Evolutionary conservation across 2,329 filamentous ascomycete species (phyloP), one percentile per base, ranked within the genome.

Genomic region (Fusarium continuum): DNA sequence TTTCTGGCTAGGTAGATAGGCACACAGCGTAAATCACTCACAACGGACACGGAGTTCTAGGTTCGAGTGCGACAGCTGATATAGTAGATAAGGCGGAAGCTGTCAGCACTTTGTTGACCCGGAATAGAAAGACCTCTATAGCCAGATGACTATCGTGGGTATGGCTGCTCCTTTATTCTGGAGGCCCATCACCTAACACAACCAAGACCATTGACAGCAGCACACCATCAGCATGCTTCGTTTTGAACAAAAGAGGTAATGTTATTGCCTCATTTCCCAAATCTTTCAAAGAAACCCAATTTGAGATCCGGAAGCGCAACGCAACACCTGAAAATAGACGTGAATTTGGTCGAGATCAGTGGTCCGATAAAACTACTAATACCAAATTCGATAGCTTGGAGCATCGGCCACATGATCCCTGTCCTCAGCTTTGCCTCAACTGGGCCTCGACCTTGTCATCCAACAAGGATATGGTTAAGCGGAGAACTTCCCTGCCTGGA

Each of bases 351-450:
- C 36, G 45, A 55, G 54, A 48, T 36, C 14, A 47, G 44, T 52
- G 41, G 45, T 45, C 26, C 6, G n/a, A 29, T 7, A 40, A 45
- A 28, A 55, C 62, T 66, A 65, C 59, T 53, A 38, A 22, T 38
- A 38, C 50, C 32, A 54, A 54, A 23, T 8, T 45, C 52, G 44
- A 65, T 65, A 65, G 62, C 48, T 25, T n/a, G 8, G 14, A 32
- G 43, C 38, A 34, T 44, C 34, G 40, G 31, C 19, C 14, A 40
- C 6, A 13, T 3, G 25, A 55, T 39, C 62, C 62, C 41, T 65
- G 57, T 16, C 6, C 28, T 65, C 62, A 65, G 62, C 62, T 66
- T 36, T 58, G 48, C 55, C 55, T 46, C 57, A 22, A 32, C 29
- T 23, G 20, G 52, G 62, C 53, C 48, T 55, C 38, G 57, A 32